Percentiles rank a stretch among this genome's conserved stretches.
Evolutionary conservation across 2,329 filamentous ascomycete genomes (phyloP).

Genomic region (Curvularia verruculosa): DNA sequence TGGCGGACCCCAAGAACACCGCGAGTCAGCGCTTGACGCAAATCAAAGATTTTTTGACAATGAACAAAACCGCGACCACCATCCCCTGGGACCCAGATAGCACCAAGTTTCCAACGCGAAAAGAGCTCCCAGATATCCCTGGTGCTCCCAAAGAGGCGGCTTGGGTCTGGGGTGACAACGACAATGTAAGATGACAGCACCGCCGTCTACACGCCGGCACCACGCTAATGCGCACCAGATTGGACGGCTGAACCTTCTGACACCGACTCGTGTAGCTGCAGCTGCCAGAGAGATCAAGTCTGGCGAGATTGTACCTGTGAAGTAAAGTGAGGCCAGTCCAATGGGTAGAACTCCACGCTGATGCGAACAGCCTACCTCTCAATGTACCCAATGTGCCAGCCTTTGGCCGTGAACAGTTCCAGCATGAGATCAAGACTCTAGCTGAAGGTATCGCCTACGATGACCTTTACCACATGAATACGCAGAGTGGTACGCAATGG

Average conservation of each 20-base stretch:
- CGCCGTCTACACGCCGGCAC: no score
- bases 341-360: background rate
- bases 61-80: slow-evolving; percentile 54
- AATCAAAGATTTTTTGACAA: slow-evolving; percentile 54
- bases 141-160: slow-evolving; percentile 62
- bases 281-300: slow-evolving; percentile 61
- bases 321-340: slow-evolving; percentile 49
- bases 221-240: slow-evolving; percentile 37
- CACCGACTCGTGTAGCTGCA: slow-evolving; percentile 60
- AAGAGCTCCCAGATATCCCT: slow-evolving; percentile 59
- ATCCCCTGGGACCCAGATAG: slow-evolving; percentile 62
- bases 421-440: slow-evolving; percentile 60
- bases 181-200: slow-evolving; percentile 48
- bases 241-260: slow-evolving; percentile 63
- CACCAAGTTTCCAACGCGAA: slow-evolving; percentile 59
- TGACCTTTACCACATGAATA: slow-evolving; percentile 53
- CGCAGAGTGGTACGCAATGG: slow-evolving; percentile 55
- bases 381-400: slow-evolving; percentile 60
- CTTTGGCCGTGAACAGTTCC: slow-evolving; percentile 60
- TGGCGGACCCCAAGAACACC: slow-evolving; percentile 45
- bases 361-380: slow-evolving; percentile 55
- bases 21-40: slow-evolving; percentile 50
- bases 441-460: slow-evolving; percentile 49
- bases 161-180: slow-evolving; percentile 66
- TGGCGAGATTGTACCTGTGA: slow-evolving; percentile 62